Conservation (phyloP, 1,139 yeast genomes). For the Lodderomyces orthopsilosis region DNA sequence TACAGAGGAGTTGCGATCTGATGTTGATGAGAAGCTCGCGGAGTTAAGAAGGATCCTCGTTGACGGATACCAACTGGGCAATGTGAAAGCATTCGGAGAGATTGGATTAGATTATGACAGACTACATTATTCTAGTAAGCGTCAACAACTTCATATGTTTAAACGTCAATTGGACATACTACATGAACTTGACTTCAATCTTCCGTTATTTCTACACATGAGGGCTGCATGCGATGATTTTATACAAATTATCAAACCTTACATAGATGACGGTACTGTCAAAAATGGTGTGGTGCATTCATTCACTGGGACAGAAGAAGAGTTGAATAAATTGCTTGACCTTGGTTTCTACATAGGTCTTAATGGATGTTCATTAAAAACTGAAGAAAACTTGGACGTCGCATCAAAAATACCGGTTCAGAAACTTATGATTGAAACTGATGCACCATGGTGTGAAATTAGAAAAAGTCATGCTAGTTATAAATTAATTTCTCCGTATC, state of each 20-base stretch:
- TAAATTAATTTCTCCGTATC: conserved; percentile 50
- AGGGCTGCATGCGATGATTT: conserved; percentile 87
- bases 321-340: conserved; percentile 48
- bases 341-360: conserved; percentile 74
- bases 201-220: conserved; percentile 89
- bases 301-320: conserved; percentile 80
- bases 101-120: conserved; percentile 94
- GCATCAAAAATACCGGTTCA: conserved; percentile 66
- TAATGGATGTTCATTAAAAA: conserved; percentile 89
- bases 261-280: conserved; percentile 41
- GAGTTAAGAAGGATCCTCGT: conserved; percentile 49
- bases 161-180: conserved; percentile 67
- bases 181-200: conserved; percentile 32
- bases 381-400: conserved; percentile 68
- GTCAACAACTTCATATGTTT: conserved; percentile 67
- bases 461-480: conserved; percentile 79
- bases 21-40: conserved; percentile 37
- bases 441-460: conserved; percentile 98
- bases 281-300: conserved; percentile 82
- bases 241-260: conserved; percentile 55
- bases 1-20: conserved; percentile 23
- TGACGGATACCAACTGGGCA: conserved; percentile 48
- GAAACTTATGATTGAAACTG: conserved; percentile 80
- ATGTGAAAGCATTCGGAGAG: conserved; percentile 82
- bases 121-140: conserved; percentile 67